Evolutionary conservation across 352 stramenopile species (phyloP), one percentile per base, ranked within the genome.

Genomic region (Pythium angustatum): DNA sequence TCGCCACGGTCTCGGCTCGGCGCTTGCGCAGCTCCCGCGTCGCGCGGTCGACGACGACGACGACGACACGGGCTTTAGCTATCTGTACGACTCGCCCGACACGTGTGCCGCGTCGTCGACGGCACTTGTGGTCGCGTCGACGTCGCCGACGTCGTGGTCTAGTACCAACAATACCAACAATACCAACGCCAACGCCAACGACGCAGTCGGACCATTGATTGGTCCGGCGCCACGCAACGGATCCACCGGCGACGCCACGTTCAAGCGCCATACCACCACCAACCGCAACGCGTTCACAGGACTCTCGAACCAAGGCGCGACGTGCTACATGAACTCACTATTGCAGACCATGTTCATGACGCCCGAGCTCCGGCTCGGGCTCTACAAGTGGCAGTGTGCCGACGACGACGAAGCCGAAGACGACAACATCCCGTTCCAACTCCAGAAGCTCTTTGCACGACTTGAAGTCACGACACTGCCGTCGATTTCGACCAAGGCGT

Each of bases 291-390:
- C 58, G 31, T 94, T 87, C 69, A 91, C 82, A 38, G 90, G 90
- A 0, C 72, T 97, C 2, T 93, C 79, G 21, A 97, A 97, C 66
- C 90, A 97, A 58, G 91, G 88, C 22, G 90, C 88, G 15, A 98
- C 90, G n/a, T 98, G 91, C 72, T 98, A 98, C 76, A 96, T 98
- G 87, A 98, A 98, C 72, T 95, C 82, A 47, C 66, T 98, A 44
- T 76, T 98, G 41, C 91, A 98, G 77, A 95, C 84, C 62, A 89
- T 98, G 75, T 98, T 88, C 64, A 94, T 96, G 83, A 94, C 93
- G 31, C 83, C 81, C 1, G 88, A 94, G 60, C 88, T 98, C 64
- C 84, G 91, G 9, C 78, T 89, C 51, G 78, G 88, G 52, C 71
- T 96, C 64, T 94, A 96, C 66, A 68, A 80, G 48, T 94, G 82